Conservation (phyloP, 1,139 yeast genomes). For the Sugiyamaella paludigena region DNA sequence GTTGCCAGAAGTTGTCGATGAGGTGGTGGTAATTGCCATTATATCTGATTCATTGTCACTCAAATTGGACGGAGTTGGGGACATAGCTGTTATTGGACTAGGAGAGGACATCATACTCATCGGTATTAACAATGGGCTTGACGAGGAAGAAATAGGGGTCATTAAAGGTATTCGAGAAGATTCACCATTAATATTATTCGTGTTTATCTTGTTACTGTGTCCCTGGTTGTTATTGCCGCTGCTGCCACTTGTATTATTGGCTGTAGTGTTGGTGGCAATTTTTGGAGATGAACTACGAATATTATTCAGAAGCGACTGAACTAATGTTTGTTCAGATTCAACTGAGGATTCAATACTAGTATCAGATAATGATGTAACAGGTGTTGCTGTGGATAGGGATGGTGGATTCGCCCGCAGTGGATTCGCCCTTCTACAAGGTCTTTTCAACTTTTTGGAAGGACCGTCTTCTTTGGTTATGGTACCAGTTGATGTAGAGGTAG, state of each 20-base stretch:
- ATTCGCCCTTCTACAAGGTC: slow-evolving; percentile 14
- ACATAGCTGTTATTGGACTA: slow-evolving; percentile 13
- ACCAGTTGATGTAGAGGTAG: not conserved
- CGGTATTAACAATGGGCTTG: not conserved
- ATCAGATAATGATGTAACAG: not conserved
- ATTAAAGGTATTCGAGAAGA: not conserved
- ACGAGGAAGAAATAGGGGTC: slow-evolving; percentile 7
- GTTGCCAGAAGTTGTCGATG: not conserved
- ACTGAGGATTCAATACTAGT: slow-evolving; percentile 1
- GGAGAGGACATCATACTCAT: slow-evolving; percentile 3
- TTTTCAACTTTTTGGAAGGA: slow-evolving; percentile 23
- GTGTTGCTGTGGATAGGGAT: not conserved
- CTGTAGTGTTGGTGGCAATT: not conserved
- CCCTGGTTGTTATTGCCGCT: not conserved
- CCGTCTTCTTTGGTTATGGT: slow-evolving; percentile 1
- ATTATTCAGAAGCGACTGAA: slow-evolving; percentile 26
- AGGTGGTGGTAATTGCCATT: not conserved
- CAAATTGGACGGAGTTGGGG: slow-evolving; percentile 8
- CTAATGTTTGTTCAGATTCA: slow-evolving; percentile 17
- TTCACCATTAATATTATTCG: not conserved
- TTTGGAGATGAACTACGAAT: slow-evolving; percentile 23
- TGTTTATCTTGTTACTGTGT: not conserved
- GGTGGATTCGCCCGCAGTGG: slow-evolving; percentile 7
- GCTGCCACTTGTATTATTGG: not conserved
- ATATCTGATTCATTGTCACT: slow-evolving; percentile 6